These are phyloP conservation scores for Trichoderma oligosporum DNA, from an alignment of 2,329 filamentous ascomycete species.

Conservation along the genomic window DNA sequence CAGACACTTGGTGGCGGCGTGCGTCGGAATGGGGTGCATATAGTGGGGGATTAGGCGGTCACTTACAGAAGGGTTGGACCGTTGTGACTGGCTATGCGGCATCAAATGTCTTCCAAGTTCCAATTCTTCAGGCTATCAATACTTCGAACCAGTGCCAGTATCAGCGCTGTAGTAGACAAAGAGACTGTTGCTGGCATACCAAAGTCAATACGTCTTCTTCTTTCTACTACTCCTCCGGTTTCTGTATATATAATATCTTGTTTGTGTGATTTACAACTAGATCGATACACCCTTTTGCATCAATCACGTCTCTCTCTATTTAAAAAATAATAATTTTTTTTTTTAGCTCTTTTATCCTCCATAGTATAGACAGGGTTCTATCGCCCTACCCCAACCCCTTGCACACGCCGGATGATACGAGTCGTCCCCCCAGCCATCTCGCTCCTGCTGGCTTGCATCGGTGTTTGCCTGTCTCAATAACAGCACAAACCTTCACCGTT, in stretches of 20 bases:
- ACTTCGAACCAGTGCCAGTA: too few species aligned
- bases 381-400: not conserved
- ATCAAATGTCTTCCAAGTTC: too few species aligned
- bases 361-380: not conserved
- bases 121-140: not conserved
- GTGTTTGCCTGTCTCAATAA: slow-evolving; percentile 8
- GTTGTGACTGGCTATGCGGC: too few species aligned
- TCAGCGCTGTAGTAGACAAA: too few species aligned
- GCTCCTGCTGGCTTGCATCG: not conserved
- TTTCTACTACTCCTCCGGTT: too few species aligned
- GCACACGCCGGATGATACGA: slow-evolving; percentile 1
- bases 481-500: not conserved
- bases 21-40: slow-evolving; percentile 12
- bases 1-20: not conserved
- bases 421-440: slow-evolving; percentile 11
- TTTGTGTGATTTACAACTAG: not conserved
- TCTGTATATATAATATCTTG: too few species aligned
- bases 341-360: not conserved
- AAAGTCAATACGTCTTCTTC: too few species aligned
- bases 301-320: not conserved
- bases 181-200: too few species aligned
- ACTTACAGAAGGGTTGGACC: slow-evolving; percentile 3
- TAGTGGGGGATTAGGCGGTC: slow-evolving; percentile 11
- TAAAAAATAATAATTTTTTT: too few species aligned
- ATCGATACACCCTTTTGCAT: not conserved